These are phyloP conservation scores for Teunomyces tritomae DNA, from an alignment of 805 yeast genomes.

Conservation along the genomic window DNA sequence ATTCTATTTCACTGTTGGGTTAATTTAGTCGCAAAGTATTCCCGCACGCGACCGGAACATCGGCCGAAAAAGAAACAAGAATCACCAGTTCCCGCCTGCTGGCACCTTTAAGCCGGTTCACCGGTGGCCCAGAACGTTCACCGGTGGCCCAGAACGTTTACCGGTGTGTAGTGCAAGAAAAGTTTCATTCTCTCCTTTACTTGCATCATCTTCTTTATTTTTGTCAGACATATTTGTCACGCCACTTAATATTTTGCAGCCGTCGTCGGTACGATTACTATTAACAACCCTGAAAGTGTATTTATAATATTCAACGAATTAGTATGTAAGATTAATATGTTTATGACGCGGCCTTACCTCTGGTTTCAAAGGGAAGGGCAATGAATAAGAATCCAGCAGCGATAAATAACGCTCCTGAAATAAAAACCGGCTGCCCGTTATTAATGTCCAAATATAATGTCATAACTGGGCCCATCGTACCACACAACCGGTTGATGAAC, in stretches of 20 bases:
- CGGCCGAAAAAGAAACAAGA: not conserved
- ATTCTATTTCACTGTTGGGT: too few relatives aligned
- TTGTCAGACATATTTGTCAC: not conserved
- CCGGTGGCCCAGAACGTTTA: too few relatives aligned
- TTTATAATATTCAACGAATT: too few relatives aligned
- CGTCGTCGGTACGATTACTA: not conserved
- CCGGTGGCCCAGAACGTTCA: too few relatives aligned
- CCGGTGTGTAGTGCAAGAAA: too few relatives aligned
- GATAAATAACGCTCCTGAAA: constrained; percentile 10
- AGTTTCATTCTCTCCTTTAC: too few relatives aligned
- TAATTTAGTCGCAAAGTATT: not conserved
- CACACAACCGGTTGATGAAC: constrained; percentile 3
- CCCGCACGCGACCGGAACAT: not conserved
- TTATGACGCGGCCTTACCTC: constrained; percentile 9
- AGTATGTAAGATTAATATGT: not conserved
- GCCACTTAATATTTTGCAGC: not conserved
- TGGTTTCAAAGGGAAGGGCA: constrained; percentile 6
- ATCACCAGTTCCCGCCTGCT: not conserved
- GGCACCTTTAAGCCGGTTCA: too few relatives aligned
- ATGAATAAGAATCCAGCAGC: constrained; percentile 1
- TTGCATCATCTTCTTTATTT: too few relatives aligned
- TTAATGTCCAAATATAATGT: constrained; percentile 9
- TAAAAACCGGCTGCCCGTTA: constrained; percentile 11
- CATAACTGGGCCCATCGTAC: constrained; percentile 4
- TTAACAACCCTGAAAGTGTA: too few relatives aligned